Percentiles rank a stretch among this genome's conserved stretches.
phyloP scores from a whole-genome alignment of 2,329 filamentous ascomycete species.

The Diplocarpon rosae region DNA sequence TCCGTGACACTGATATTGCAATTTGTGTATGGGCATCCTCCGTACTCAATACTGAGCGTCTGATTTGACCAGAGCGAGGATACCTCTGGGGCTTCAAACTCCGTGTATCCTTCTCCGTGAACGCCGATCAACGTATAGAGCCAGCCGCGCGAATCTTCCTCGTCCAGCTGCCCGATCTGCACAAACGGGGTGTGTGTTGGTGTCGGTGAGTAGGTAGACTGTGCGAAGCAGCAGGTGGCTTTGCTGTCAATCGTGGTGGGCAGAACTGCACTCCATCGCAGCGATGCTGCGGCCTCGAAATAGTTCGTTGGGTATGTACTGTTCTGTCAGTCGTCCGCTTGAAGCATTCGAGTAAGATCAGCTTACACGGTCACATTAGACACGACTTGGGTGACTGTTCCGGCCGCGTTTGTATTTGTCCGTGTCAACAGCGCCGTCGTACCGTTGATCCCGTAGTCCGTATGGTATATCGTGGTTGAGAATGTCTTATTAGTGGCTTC shows the following conservation, averaged over 20 bases:
- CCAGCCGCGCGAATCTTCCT: too few relatives aligned
- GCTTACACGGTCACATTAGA: constrained; percentile 1
- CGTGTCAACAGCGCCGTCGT: constrained; percentile 1
- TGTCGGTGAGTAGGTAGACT: constrained; percentile 1
- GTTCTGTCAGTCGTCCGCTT: not conserved
- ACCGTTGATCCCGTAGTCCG: constrained; percentile 3
- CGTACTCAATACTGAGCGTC: constrained; percentile 2
- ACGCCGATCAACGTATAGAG: too few relatives aligned
- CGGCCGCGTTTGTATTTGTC: constrained; percentile 3
- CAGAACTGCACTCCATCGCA: constrained; percentile 4
- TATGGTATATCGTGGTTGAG: constrained; percentile 6
- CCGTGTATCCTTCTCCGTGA: not conserved
- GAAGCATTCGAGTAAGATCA: too few relatives aligned
- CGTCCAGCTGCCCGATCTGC: not conserved
- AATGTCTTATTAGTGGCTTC: constrained; percentile 5
- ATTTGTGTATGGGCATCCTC: constrained; percentile 2
- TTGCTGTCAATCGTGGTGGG: constrained; percentile 1
- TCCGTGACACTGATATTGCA: not conserved
- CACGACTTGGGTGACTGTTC: constrained; percentile 6
- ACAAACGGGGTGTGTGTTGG: constrained; percentile 2
- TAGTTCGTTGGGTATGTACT: constrained; percentile 6
- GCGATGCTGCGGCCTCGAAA: constrained; percentile 3
- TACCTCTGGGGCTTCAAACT: not conserved
- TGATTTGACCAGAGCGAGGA: constrained; percentile 6
- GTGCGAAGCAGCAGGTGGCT: constrained; percentile 1